These are phyloP conservation scores for Leccinum sublutescens DNA, from an alignment of 768 basidiomycete species.

Conservation along the genomic window DNA sequence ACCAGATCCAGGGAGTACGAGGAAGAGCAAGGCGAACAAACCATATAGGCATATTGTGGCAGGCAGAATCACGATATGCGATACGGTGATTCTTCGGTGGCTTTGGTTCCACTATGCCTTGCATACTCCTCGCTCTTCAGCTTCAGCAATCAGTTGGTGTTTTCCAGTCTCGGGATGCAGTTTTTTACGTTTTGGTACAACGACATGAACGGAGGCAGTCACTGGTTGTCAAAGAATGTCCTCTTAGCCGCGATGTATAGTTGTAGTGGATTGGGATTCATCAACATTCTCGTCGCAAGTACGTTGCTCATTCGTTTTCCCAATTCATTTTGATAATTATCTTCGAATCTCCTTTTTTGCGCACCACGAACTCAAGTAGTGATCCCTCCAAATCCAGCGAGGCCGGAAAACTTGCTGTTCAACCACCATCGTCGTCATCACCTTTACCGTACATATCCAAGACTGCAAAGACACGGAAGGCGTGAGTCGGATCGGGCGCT, in stretches of 20 bases:
- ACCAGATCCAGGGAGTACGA: conserved; percentile 12
- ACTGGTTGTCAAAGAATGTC: conserved; percentile 39
- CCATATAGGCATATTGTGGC: conserved; percentile 45
- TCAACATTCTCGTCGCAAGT: conserved; percentile 36
- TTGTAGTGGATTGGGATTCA: conserved; percentile 1
- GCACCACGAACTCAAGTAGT: too few relatives aligned
- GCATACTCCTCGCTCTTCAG: conserved; percentile 26
- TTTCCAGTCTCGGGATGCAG: conserved; percentile 35
- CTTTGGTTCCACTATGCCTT: conserved; percentile 34
- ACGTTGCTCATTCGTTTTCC: conserved; percentile 1
- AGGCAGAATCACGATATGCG: conserved; percentile 35
- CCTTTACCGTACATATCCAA: conserved; percentile 49
- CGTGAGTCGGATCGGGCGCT: conserved; percentile 25
- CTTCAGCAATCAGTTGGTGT: conserved; percentile 33
- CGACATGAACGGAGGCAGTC: conserved; percentile 35
- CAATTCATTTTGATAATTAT: too few relatives aligned
- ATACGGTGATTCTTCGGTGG: conserved; percentile 39
- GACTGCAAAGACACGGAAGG: conserved; percentile 49
- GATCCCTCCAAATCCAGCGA: conserved; percentile 20
- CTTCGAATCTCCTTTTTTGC: conserved; percentile 3
- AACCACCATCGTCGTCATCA: conserved; percentile 24
- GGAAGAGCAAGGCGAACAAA: conserved; percentile 45
- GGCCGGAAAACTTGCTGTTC: conserved; percentile 31
- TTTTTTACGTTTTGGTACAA: conserved; percentile 38
- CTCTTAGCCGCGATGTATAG: conserved; percentile 38